phyloP scores from a whole-genome alignment of 495 filamentous ascomycete genomes.

The Apodospora peruviana region DNA sequence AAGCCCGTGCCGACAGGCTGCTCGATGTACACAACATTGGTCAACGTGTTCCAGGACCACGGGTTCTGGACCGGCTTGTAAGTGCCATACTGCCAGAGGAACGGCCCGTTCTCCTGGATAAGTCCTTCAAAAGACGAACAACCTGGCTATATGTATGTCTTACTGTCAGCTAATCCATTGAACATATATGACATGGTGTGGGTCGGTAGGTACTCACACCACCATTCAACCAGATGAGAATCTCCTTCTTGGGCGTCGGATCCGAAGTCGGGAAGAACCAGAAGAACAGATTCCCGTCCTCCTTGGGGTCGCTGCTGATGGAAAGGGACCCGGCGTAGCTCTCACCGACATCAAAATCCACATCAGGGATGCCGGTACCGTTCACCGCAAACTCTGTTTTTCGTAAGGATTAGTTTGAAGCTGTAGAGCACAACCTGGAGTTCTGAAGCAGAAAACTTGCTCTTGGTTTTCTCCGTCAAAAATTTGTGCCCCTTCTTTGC shows the following conservation, averaged over 20 bases:
- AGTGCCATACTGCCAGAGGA: slow-evolving; percentile 68
- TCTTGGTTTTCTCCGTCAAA: background rate
- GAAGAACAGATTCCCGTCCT: slow-evolving; percentile 59
- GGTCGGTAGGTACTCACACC: slow-evolving; percentile 34
- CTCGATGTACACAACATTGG: slow-evolving; percentile 71
- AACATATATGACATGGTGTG: background rate
- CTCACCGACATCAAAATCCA: slow-evolving; percentile 71
- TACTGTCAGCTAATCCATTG: background rate
- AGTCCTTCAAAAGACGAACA: slow-evolving; percentile 66
- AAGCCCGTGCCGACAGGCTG: slow-evolving; percentile 77
- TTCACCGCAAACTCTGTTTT: slow-evolving; percentile 57
- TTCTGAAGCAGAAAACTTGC: no score
- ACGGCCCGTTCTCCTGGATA: slow-evolving; percentile 71
- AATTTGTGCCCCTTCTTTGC: background rate
- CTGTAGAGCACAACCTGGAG: no score
- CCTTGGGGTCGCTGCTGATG: slow-evolving; percentile 49
- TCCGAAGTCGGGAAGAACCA: slow-evolving; percentile 71
- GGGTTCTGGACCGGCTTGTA: slow-evolving; percentile 58
- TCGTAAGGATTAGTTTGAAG: no score
- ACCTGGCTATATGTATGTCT: slow-evolving; percentile 39
- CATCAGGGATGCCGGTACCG: slow-evolving; percentile 62
- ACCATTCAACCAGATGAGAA: slow-evolving; percentile 70
- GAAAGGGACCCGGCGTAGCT: slow-evolving; percentile 67
- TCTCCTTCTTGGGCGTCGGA: slow-evolving; percentile 52
- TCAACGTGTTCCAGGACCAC: slow-evolving; percentile 67